Evolutionary conservation across 768 basidiomycete species (phyloP).

Genomic region (Polyporus arcularius): DNA sequence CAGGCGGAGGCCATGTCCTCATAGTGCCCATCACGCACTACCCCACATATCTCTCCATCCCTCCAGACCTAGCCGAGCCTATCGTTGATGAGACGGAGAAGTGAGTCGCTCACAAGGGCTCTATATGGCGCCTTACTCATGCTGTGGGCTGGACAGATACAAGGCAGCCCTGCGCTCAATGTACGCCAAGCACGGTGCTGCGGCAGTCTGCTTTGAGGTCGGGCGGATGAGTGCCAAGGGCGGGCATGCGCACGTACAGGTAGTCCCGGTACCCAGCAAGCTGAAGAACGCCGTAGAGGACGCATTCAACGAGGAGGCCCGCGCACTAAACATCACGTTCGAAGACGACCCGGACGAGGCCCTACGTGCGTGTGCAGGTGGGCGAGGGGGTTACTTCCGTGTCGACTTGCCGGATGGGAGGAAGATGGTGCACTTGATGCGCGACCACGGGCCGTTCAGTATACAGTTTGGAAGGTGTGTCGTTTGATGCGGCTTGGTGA

Average conservation of each 20-base stretch:
- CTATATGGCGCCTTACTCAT: background rate
- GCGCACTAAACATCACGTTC: constrained; percentile 67
- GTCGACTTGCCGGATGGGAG: constrained; percentile 87
- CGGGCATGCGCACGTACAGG: constrained; percentile 94
- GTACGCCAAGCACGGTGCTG: constrained; percentile 69
- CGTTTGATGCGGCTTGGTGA: background rate
- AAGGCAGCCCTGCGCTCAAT: constrained; percentile 73
- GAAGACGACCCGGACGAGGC: constrained; percentile 70
- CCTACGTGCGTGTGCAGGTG: constrained; percentile 48
- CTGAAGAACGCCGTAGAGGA: constrained; percentile 65
- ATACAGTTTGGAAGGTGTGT: constrained; percentile 93
- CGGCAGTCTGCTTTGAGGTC: constrained; percentile 84
- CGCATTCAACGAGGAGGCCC: constrained; percentile 73
- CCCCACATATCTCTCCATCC: constrained; percentile 83
- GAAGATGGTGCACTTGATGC: constrained; percentile 84
- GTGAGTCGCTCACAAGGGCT: constrained; percentile 38
- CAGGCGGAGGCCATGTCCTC: constrained; percentile 95
- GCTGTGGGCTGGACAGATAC: constrained; percentile 49
- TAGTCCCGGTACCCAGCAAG: constrained; percentile 71
- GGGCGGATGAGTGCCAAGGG: constrained; percentile 81
- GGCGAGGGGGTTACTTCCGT: constrained; percentile 80
- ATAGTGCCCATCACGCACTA: constrained; percentile 94
- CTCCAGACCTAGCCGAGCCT: constrained; percentile 70
- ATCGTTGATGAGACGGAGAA: constrained; percentile 81
- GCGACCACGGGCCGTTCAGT: constrained; percentile 75